A percentile compares a stretch with the other conserved stretches of the same genome.
Conservation (phyloP, 140 eudicot species). For the Ambrosia hybrid region DNA sequence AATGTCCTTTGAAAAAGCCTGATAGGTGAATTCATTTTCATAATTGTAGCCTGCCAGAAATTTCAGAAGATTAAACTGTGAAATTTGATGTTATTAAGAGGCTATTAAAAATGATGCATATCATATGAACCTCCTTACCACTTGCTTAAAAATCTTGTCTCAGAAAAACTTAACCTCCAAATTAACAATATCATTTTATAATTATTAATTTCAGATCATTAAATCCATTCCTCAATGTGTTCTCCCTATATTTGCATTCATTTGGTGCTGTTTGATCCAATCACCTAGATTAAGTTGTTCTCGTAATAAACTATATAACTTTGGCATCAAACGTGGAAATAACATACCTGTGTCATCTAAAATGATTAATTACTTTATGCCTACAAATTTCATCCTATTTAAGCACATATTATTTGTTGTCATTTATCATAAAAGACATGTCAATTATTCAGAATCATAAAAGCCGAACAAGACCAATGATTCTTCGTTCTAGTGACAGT, state of each 20-base stretch:
- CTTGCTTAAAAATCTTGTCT: not conserved
- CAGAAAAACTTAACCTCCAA: not conserved
- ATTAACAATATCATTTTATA: not conserved
- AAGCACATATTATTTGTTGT: constrained; percentile 1
- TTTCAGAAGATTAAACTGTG: not conserved
- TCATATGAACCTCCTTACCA: not conserved
- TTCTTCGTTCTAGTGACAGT: not conserved
- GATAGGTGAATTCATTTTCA: constrained; percentile 6
- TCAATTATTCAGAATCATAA: not conserved
- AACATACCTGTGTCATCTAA: not conserved
- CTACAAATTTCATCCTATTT: not conserved
- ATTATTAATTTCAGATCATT: not conserved
- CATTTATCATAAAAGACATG: not conserved
- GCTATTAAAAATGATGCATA: not conserved
- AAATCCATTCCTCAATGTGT: not conserved
- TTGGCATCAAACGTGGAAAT: not conserved
- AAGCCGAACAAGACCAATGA: constrained; percentile 8
- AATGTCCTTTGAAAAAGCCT: not conserved
- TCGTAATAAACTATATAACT: not conserved
- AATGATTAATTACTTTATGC: not conserved
- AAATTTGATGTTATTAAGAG: not conserved
- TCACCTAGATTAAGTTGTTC: constrained; percentile 10
- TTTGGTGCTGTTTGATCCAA: not conserved
- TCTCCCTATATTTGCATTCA: not conserved
- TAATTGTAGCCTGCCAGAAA: not conserved